These are phyloP conservation scores for Colletotrichum musae DNA, from an alignment of 2,329 filamentous ascomycete genomes.

Conservation along the genomic window DNA sequence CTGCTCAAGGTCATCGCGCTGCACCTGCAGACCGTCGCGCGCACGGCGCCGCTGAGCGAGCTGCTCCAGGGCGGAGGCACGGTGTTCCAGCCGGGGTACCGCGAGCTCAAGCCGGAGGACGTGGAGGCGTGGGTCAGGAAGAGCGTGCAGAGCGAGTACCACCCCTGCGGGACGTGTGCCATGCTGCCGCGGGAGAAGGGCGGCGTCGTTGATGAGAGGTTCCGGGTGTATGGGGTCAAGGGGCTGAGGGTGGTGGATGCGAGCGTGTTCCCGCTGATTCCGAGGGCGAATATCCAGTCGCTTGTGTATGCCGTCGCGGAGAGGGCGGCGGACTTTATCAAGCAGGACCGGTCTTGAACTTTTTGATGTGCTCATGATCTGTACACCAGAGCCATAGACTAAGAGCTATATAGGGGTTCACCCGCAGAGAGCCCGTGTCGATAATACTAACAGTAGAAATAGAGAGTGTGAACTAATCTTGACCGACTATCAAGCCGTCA, in stretches of 20 bases:
- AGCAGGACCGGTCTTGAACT: background rate
- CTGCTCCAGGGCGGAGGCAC: constrained; percentile 27
- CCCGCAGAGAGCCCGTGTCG: no score
- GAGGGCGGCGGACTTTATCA: constrained; percentile 43
- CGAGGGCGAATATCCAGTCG: constrained; percentile 49
- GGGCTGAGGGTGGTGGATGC: constrained; percentile 49
- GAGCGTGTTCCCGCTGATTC: constrained; percentile 50
- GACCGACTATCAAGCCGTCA: no score
- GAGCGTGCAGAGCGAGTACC: constrained; percentile 37
- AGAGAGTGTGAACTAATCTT: no score
- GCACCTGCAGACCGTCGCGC: constrained; percentile 25
- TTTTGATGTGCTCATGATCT: no score
- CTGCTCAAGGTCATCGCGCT: constrained; percentile 28
- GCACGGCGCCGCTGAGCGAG: constrained; percentile 28
- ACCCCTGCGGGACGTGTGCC: constrained; percentile 36
- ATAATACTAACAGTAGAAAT: no score
- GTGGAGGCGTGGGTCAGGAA: constrained; percentile 29
- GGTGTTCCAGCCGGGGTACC: constrained; percentile 31
- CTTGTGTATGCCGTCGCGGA: constrained; percentile 55
- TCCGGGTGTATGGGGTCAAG: constrained; percentile 49
- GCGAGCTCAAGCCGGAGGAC: constrained; percentile 18
- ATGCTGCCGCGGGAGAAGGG: constrained; percentile 41
- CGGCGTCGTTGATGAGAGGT: constrained; percentile 50
- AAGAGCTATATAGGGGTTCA: no score
- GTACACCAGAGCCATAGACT: no score